phyloP scores from a whole-genome alignment of 306 rosid genomes.

The Boehmeria nivea region DNA sequence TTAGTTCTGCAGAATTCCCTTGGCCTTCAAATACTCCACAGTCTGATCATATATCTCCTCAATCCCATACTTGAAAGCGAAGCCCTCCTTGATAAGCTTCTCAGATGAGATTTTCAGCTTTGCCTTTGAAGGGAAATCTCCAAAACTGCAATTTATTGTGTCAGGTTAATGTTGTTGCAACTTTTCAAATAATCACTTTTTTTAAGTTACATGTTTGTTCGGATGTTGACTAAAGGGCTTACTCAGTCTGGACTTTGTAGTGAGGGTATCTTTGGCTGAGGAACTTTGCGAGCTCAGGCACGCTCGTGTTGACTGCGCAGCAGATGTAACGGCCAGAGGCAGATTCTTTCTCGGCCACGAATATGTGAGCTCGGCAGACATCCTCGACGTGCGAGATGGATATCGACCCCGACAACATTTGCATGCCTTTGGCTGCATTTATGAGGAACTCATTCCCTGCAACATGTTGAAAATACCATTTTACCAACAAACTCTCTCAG shows the following conservation, averaged over 20 bases:
- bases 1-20: constrained; percentile 46
- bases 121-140: constrained; percentile 49
- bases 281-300: constrained; percentile 70
- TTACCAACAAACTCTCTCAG: too few species aligned
- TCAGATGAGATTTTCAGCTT: constrained; percentile 57
- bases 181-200: too few species aligned
- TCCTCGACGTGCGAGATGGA: constrained; percentile 71
- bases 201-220: not conserved
- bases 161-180: too few species aligned
- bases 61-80: constrained; percentile 53
- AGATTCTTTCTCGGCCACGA: constrained; percentile 74
- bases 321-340: constrained; percentile 71
- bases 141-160: constrained; percentile 58
- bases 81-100: constrained; percentile 73
- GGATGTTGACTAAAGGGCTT: constrained; percentile 19
- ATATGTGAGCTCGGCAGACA: constrained; percentile 62
- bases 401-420: constrained; percentile 60
- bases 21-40: constrained; percentile 59
- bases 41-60: constrained; percentile 58
- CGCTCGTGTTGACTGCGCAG: constrained; percentile 51
- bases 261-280: constrained; percentile 57
- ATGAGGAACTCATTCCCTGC: constrained; percentile 62
- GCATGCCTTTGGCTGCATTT: constrained; percentile 64
- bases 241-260: constrained; percentile 61
- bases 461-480: too few species aligned